Evolutionary conservation across 257 asterid genomes (phyloP).

Genomic region (Ballota nigra): DNA sequence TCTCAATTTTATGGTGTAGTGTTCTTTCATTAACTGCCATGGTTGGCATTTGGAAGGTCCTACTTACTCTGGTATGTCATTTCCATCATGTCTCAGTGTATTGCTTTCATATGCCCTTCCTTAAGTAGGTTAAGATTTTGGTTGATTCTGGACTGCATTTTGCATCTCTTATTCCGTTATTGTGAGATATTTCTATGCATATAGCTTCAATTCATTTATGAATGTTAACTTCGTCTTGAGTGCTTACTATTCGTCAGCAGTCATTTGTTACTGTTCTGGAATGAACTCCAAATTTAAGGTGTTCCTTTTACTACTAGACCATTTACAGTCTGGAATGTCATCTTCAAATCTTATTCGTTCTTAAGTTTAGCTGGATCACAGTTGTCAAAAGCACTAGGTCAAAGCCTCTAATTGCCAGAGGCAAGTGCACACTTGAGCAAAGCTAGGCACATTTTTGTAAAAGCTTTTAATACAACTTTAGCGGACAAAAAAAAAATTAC

Average conservation of each 20-base stretch:
- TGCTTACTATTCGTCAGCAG: background rate
- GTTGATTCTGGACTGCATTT: background rate
- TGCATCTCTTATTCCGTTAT: background rate
- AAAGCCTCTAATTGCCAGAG: background rate
- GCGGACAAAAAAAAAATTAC: background rate
- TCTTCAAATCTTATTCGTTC: background rate
- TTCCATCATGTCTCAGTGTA: constrained; percentile 8
- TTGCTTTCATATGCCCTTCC: constrained; percentile 10
- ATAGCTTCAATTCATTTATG: background rate
- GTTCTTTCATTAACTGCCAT: constrained; percentile 63
- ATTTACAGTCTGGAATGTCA: background rate
- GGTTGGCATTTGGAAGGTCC: constrained; percentile 63
- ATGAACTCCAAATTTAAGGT: constrained; percentile 7
- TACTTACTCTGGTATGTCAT: constrained; percentile 64
- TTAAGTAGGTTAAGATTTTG: background rate
- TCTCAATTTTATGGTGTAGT: constrained; percentile 82
- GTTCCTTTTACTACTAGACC: background rate
- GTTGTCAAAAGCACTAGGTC: background rate
- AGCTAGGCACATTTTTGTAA: background rate
- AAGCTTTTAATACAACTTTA: background rate
- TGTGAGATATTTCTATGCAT: constrained; percentile 3
- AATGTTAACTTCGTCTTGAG: background rate
- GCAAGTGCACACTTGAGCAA: background rate
- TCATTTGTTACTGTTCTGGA: background rate
- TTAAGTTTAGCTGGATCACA: background rate